Evolutionary conservation across 1,139 yeast genomes (phyloP), one percentile per base, ranked within the genome.

Genomic region (Scheffersomyces segobiensis): DNA sequence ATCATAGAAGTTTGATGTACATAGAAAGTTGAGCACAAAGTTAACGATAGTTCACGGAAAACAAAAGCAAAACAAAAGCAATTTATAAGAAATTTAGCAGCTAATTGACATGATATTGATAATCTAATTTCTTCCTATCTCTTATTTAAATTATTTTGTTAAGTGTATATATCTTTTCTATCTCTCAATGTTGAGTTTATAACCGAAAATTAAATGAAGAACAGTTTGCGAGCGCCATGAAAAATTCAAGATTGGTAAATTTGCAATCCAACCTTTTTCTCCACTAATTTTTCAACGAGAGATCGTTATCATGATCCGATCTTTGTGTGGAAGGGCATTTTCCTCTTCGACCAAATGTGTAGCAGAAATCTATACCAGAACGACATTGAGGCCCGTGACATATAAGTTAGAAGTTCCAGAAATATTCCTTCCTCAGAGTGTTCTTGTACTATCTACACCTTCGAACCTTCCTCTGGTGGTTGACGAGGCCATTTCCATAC

Each of bases 361-460:
- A 47, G 52, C 39, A n/a, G 46, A 51, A 18, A 21, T 52, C 7
- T 53, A 53, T 32, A 48, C 57, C n/a, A 55, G 59, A 21, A 64
- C 67, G 1, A 53, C 57, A 2, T 54, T 62, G 52, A 60, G 60
- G 53, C 66, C 68, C 22, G 20, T 26, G 46, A 52, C 52, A 18
- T 60, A 56, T 55, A 48, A 32, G 54, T 59, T 61, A 20, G n/a
- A 46, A 4, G 19, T 39, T 17, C 64, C 63, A 3, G 53, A 59
- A 1, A 20, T 48, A 14, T 56, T 66, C 53, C 47, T 57, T 12
- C 55, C 62, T 32, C 55, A 60, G 24, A 55, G 61, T 19, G 52
- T 65, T 24, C 52, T 62, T 4, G 53, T 83, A 7, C 62, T 81
- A 14, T 70, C 86, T 4, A 84, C 87, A 0, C 84, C 86, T 17